Evolutionary conservation across 2,329 filamentous ascomycete genomes (phyloP).

Genomic region (Ophiocordyceps camponoti-saundersi): DNA sequence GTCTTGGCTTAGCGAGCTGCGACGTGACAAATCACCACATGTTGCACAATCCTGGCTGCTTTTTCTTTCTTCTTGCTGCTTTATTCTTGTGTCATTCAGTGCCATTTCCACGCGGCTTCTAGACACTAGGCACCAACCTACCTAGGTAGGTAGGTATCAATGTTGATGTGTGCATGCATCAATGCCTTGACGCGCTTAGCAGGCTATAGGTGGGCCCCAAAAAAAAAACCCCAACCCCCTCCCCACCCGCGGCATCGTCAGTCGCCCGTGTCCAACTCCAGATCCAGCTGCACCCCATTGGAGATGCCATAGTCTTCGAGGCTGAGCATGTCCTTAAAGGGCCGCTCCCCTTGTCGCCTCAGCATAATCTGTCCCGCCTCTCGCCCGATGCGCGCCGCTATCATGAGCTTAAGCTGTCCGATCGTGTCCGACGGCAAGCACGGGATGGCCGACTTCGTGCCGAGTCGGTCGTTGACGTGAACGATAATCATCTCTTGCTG

Average conservation of each 20-base stretch:
- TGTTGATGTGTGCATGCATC: no score
- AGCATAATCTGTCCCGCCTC: slow-evolving; percentile 83
- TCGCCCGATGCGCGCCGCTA: slow-evolving; percentile 74
- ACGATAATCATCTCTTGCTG: slow-evolving; percentile 81
- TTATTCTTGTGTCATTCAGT: no score
- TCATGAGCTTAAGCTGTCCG: slow-evolving; percentile 77
- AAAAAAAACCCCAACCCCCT: background rate
- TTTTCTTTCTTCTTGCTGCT: no score
- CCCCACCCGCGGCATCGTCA: slow-evolving; percentile 13
- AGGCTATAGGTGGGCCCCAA: no score
- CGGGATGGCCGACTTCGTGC: slow-evolving; percentile 87
- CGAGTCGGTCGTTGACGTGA: slow-evolving; percentile 84
- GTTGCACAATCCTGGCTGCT: no score
- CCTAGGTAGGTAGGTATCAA: no score
- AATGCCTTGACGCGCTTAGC: no score
- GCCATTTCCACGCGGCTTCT: no score
- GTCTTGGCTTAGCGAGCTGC: no score
- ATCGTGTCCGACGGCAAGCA: slow-evolving; percentile 75
- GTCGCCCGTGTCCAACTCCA: slow-evolving; percentile 45
- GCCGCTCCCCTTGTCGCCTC: slow-evolving; percentile 79
- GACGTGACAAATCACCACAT: no score
- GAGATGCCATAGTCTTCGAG: slow-evolving; percentile 88
- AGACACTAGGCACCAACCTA: no score
- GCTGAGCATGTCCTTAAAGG: slow-evolving; percentile 81
- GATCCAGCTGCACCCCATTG: slow-evolving; percentile 61